Conservation (phyloP, 2,329 filamentous ascomycete species). For the Stenocarpella maydis region DNA sequence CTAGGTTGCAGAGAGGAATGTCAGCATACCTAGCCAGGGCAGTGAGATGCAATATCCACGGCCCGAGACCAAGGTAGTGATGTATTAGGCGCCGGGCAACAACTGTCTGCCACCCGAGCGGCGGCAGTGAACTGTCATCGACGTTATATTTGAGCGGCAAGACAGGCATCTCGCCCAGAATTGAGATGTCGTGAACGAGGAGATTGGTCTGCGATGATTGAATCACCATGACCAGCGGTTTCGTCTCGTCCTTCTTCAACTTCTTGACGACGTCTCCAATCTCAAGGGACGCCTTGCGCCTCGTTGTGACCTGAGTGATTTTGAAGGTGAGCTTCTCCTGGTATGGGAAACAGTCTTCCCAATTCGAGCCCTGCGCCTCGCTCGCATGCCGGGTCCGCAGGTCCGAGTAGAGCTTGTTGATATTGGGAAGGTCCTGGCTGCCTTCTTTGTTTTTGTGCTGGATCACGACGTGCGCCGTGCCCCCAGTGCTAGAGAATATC, state of each 20-base stretch:
- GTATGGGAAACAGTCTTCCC: constrained; percentile 86
- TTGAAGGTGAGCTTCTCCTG: constrained; percentile 88
- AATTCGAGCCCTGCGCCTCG: constrained; percentile 70
- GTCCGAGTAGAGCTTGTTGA: constrained; percentile 87
- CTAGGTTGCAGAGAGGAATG: constrained; percentile 93
- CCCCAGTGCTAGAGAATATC: constrained; percentile 83
- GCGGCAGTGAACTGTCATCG: constrained; percentile 85
- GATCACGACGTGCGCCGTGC: constrained; percentile 87
- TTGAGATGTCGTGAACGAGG: constrained; percentile 84
- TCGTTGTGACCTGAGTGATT: constrained; percentile 85
- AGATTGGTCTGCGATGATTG: constrained; percentile 87
- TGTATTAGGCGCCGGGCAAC: constrained; percentile 85
- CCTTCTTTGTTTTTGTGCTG: constrained; percentile 82
- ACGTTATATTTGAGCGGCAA: constrained; percentile 83
- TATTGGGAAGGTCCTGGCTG: constrained; percentile 84
- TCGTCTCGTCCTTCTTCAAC: constrained; percentile 83
- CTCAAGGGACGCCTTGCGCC: constrained; percentile 87
- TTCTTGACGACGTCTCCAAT: constrained; percentile 89
- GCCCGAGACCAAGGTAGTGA: constrained; percentile 91
- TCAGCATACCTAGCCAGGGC: constrained; percentile 91
- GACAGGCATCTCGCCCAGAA: constrained; percentile 84
- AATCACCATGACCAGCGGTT: constrained; percentile 84
- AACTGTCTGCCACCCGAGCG: constrained; percentile 92
- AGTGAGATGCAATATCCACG: constrained; percentile 89
- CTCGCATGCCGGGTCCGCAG: constrained; percentile 71